Evolutionary conservation across 2,329 filamentous ascomycete species (phyloP).

Genomic region (Colletotrichum tropicicola): DNA sequence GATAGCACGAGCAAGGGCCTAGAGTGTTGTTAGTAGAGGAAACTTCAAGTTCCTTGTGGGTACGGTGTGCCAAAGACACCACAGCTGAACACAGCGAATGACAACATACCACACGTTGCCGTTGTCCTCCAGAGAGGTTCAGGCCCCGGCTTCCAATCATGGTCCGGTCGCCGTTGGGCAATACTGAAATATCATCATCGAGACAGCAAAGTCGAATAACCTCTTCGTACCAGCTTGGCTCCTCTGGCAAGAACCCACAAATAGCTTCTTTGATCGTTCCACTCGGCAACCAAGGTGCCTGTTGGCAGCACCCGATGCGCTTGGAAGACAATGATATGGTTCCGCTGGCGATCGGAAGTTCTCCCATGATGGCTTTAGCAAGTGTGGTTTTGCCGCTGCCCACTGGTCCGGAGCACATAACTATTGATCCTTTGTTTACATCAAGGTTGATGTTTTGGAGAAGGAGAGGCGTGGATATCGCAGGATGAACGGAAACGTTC

Average conservation of each 20-base stretch:
- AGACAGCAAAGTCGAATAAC: conserved; percentile 35
- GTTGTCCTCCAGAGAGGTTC: conserved; percentile 34
- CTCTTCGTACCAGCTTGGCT: conserved; percentile 43
- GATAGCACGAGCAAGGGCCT: conserved; percentile 20
- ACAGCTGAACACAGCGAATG: neutral
- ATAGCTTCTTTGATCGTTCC: conserved; percentile 33
- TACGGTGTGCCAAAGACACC: no score
- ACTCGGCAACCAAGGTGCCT: conserved; percentile 34
- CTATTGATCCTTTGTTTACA: neutral
- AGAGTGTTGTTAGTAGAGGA: neutral
- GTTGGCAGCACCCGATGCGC: conserved; percentile 32
- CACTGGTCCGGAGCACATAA: conserved; percentile 16
- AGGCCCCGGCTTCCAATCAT: conserved; percentile 30
- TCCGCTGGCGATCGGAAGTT: neutral
- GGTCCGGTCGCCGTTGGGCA: conserved; percentile 32
- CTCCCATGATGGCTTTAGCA: conserved; percentile 35
- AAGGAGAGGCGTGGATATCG: neutral
- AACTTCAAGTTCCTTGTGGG: no score
- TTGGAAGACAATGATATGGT: neutral
- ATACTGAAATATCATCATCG: conserved; percentile 22
- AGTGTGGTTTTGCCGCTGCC: conserved; percentile 32
- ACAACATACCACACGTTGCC: conserved; percentile 34
- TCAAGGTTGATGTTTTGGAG: neutral
- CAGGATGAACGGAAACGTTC: neutral
- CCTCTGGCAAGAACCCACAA: conserved; percentile 18